Percentiles rank a stretch among this genome's conserved stretches.
Evolutionary conservation across 2,329 filamentous ascomycete genomes (phyloP).

Genomic region (Penicillium sp.): DNA sequence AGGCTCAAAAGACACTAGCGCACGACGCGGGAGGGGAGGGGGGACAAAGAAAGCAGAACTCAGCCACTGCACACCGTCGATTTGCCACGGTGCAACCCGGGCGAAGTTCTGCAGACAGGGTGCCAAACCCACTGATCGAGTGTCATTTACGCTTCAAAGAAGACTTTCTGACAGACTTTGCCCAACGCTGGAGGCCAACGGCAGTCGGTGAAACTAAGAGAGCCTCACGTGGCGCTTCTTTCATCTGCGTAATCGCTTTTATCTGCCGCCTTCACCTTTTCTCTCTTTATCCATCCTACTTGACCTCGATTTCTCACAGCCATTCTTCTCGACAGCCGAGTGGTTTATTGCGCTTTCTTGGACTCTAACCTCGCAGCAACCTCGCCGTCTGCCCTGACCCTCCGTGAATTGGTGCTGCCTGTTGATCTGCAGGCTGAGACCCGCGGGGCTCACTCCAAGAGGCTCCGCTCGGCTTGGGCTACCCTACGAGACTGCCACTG

Average conservation of each 20-base stretch:
- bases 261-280: slow-evolving; percentile 4
- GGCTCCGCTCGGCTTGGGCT: slow-evolving; percentile 10
- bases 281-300: neutral
- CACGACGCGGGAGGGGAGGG: neutral
- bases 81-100: slow-evolving; percentile 15
- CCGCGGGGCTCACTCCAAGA: slow-evolving; percentile 2
- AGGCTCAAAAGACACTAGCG: neutral
- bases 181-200: neutral
- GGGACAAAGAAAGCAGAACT: neutral
- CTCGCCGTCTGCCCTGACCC: neutral
- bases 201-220: slow-evolving; percentile 1
- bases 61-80: slow-evolving; percentile 12
- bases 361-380: neutral
- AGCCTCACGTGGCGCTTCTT: slow-evolving; percentile 17
- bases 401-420: slow-evolving; percentile 5
- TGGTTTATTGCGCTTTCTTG: slow-evolving; percentile 4
- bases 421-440: slow-evolving; percentile 12
- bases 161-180: neutral
- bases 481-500: slow-evolving; percentile 8
- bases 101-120: neutral
- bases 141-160: neutral
- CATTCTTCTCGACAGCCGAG: neutral
- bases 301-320: neutral
- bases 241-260: slow-evolving; percentile 9
- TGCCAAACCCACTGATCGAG: neutral